Base-by-base conservation (phyloP, 805 yeast species). In the Komagataella mondaviorum region DNA sequence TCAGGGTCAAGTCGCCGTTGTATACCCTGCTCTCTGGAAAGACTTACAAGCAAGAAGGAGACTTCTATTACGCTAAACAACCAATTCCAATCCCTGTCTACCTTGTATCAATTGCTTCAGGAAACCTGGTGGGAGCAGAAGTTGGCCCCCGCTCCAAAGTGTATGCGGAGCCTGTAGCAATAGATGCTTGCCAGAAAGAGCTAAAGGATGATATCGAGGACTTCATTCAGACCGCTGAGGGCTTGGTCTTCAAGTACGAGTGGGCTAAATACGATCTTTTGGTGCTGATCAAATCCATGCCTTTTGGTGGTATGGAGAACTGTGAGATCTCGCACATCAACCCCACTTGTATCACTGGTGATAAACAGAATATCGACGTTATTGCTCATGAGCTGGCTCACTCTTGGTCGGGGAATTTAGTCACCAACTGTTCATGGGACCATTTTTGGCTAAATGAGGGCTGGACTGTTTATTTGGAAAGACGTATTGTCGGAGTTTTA, bases 361-460 rank as follows among this genome's bases (percentile, higher is more conserved):
- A 88, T 66, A 75, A 90, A 53, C 82, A 87, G 52, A 87, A 88
- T 56, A 88, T 88, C 17, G 89, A 85, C 59, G 96, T 89, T 24
- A 80, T 89, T 63, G 96, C 96, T 1, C 96, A 89, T 66, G 96
- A 89, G 66, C 74, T 89, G 57, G 90, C 96, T 1, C 96, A 89
- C 65, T 84, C 95, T 45, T 89, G 96, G 95, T 77, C 88, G 1
- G 96, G 96, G 47, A 89, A 89, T 62, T 74, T 88, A 56, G 96
- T 89, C 46, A 89, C 96, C 24, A 89, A 88, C 65, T 80, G 84
- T 59, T 84, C 93, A 0, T 89, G 96, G 93, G 90, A 87, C 62
- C 95, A 88, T 68, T 88, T 89, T 65, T 89, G 95, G 93, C 76
- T 89, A 57, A 89, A 89, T 64, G 96, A 89, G 70, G 96, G 96